Conservation (phyloP, 371 early-diverging fungal genomes). For the Actinomucor elegans region DNA sequence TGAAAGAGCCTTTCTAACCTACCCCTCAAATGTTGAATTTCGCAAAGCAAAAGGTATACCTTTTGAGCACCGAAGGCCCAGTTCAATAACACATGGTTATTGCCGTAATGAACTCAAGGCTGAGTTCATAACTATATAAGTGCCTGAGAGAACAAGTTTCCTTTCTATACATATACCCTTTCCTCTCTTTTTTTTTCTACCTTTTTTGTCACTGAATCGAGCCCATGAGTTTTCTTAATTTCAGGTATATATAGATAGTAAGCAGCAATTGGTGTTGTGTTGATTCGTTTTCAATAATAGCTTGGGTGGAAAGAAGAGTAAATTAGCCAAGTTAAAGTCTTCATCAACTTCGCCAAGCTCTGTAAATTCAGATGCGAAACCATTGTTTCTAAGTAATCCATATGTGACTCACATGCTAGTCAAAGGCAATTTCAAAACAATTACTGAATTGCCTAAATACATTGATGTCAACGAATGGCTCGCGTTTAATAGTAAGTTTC, state of each 20-base stretch:
- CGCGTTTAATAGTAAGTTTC: slow-evolving; percentile 77
- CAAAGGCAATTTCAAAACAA: slow-evolving; percentile 87
- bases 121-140: no score
- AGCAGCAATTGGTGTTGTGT: neutral
- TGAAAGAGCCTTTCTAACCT: no score
- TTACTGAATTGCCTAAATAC: slow-evolving; percentile 85
- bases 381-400: slow-evolving; percentile 75
- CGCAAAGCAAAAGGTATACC: no score
- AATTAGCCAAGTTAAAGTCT: slow-evolving; percentile 5
- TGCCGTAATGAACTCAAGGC: neutral
- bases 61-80: no score
- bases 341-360: neutral
- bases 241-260: slow-evolving; percentile 22
- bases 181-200: neutral
- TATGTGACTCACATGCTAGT: slow-evolving; percentile 84
- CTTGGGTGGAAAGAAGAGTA: slow-evolving; percentile 22
- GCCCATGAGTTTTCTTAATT: slow-evolving; percentile 36
- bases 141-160: no score
- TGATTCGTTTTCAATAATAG: neutral
- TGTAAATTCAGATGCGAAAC: slow-evolving; percentile 33
- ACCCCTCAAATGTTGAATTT: no score
- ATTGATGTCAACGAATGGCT: slow-evolving; percentile 95
- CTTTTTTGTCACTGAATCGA: neutral
- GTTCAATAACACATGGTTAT: neutral
- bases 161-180: neutral